Evolutionary conservation across 1,139 yeast genomes (phyloP), one percentile per base, ranked within the genome.

Genomic region (Debaryomyces subglobosus): DNA sequence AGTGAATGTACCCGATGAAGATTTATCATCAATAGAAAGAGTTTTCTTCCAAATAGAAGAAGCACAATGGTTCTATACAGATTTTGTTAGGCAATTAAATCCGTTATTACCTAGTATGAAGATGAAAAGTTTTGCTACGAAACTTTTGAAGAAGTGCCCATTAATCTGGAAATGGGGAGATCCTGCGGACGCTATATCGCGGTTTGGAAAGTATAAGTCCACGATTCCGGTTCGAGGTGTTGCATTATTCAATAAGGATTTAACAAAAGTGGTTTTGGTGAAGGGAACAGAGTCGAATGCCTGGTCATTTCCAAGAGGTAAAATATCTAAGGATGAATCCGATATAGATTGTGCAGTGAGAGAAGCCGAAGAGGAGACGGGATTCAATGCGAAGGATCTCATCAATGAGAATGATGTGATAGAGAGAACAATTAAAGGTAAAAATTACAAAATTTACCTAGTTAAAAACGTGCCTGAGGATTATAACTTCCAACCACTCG

Each of bases 291-390:
- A 89, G 56, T 81, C 92, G n/a, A 74, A 74, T 36, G 68, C 86
- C 10, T 95, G 99, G 99, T 89, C 97, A 5, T 95, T 95, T 61
- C 99, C 99, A 4, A 77, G 97, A 64, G 99, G 99, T 7, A 95
- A 95, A 68, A 95, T 95, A 49, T 89, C 96, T 36, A 92, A 94
- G 64, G 96, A 85, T 61, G 99, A 95, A 68, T 75, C 85, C 7
- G 99, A 95, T 66, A 78, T 83, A n/a, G 84, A 81, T 48, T 95
- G 99, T 72, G 97, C 98, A 4, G 71, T 89, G n/a, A 80, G 99
- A 62, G 99, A 95, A 66, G 94, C 89, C 20, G 81, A 79, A 54
- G 99, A 95, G 69, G 99, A 95, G 65, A 94, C 92, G n/a, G 97
- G 99, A 0, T 91, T 86, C 60, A 95, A 92, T 66, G 85, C 90